A percentile compares a stretch with the other conserved stretches of the same genome.
Conservation (phyloP, 2,329 filamentous ascomycete species). For the Clarireedia sp. region DNA sequence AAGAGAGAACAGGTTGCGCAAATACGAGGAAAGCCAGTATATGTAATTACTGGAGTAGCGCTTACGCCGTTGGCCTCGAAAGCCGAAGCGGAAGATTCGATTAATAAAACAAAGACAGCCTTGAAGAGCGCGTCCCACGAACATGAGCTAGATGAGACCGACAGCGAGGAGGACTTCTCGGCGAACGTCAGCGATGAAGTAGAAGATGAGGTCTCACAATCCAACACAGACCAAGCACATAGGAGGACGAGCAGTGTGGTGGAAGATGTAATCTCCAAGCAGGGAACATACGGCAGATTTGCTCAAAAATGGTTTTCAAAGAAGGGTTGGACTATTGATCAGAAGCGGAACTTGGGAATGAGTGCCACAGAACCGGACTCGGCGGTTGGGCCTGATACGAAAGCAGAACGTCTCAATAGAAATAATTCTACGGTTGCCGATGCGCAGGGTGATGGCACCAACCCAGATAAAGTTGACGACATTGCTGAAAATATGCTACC, state of each 20-base stretch:
- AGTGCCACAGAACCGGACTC: constrained; percentile 35
- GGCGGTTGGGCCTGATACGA: not conserved
- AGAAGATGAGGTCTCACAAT: constrained; percentile 31
- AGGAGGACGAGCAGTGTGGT: constrained; percentile 56
- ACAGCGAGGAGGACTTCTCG: constrained; percentile 40
- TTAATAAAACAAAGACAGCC: constrained; percentile 51
- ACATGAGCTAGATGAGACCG: constrained; percentile 29
- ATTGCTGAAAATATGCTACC: constrained; percentile 51
- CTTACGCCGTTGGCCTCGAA: constrained; percentile 81
- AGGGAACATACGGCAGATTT: constrained; percentile 81
- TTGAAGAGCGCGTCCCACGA: constrained; percentile 31
- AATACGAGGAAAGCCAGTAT: constrained; percentile 73
- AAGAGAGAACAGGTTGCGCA: constrained; percentile 82
- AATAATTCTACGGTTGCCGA: not conserved
- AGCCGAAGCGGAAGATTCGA: constrained; percentile 63
- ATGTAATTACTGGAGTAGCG: constrained; percentile 80
- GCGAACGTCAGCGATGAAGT: constrained; percentile 34
- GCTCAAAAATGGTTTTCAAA: constrained; percentile 86
- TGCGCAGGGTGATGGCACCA: not conserved
- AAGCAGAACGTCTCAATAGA: not conserved
- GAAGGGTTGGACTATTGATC: constrained; percentile 69
- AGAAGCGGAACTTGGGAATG: constrained; percentile 61
- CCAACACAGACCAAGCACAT: constrained; percentile 10
- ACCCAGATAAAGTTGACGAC: constrained; percentile 8
- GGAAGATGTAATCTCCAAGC: constrained; percentile 78